These are phyloP conservation scores for Populus simonii DNA, from an alignment of 345 rosid species.

Conservation along the genomic window DNA sequence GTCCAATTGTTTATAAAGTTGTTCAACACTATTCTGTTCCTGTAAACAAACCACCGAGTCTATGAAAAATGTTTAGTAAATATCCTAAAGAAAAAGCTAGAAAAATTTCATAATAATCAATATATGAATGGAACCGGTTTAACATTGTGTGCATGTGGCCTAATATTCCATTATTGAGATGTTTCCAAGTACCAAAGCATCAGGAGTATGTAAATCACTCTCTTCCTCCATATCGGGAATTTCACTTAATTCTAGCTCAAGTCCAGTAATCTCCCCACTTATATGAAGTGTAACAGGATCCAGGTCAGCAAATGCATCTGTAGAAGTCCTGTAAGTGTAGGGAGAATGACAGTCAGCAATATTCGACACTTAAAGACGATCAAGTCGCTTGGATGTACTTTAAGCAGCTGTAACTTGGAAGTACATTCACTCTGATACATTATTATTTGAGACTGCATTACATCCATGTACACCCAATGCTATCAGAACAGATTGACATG, in stretches of 20 bases:
- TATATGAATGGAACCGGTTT: not conserved
- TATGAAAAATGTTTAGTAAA: too few relatives aligned
- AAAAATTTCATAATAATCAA: not conserved
- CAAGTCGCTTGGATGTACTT: not conserved
- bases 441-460: not conserved
- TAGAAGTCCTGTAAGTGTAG: not conserved
- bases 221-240: slow-evolving; percentile 16
- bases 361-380: not conserved
- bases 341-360: not conserved
- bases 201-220: slow-evolving; percentile 36
- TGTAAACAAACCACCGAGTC: slow-evolving; percentile 33
- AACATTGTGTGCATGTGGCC: too few relatives aligned
- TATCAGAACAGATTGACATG: not conserved
- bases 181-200: slow-evolving; percentile 49
- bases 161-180: not conserved
- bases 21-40: slow-evolving; percentile 54
- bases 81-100: too few relatives aligned
- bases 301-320: slow-evolving; percentile 1
- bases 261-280: slow-evolving; percentile 11
- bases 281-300: not conserved
- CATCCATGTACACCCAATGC: not conserved
- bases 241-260: slow-evolving; percentile 20
- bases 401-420: not conserved
- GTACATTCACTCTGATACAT: not conserved
- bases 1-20: slow-evolving; percentile 45